Evolutionary conservation across 768 basidiomycete species (phyloP).

Genomic region (Daedaleopsis nitida): DNA sequence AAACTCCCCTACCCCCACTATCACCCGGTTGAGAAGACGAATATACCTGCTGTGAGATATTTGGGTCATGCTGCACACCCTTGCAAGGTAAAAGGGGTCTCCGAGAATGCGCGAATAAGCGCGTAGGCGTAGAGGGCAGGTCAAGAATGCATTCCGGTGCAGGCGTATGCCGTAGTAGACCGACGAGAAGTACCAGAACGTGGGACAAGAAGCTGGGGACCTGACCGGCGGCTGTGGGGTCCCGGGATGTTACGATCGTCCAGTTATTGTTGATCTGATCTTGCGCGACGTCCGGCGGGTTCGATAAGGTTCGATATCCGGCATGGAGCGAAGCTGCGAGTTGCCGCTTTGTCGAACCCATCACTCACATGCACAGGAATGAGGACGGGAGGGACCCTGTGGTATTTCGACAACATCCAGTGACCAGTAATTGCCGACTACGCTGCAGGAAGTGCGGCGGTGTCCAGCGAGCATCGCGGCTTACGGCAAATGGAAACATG

Average conservation of each 20-base stretch:
- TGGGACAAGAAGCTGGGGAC: too few relatives aligned
- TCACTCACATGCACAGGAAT: too few relatives aligned
- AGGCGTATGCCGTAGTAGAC: not conserved
- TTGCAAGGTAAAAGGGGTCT: not conserved
- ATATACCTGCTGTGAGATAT: not conserved
- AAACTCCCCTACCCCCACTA: not conserved
- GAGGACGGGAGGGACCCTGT: too few relatives aligned
- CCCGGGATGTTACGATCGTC: conserved; percentile 9
- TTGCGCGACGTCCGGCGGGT: not conserved
- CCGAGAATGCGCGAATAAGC: conserved; percentile 6
- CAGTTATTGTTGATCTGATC: not conserved
- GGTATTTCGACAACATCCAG: too few relatives aligned
- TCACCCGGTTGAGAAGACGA: not conserved
- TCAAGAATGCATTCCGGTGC: not conserved
- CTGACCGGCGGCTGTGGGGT: not conserved
- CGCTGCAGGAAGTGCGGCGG: too few relatives aligned
- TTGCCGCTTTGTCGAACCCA: too few relatives aligned
- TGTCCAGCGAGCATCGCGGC: too few relatives aligned
- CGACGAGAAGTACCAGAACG: not conserved
- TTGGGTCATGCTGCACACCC: not conserved
- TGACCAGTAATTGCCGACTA: too few relatives aligned
- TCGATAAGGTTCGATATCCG: too few relatives aligned
- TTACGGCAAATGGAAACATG: too few relatives aligned
- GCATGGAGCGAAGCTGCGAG: too few relatives aligned
- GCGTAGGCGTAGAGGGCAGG: not conserved